These are phyloP conservation scores for Ceratobasidium sp. DNA, from an alignment of 1,284 basidiomycete species.

Conservation along the genomic window DNA sequence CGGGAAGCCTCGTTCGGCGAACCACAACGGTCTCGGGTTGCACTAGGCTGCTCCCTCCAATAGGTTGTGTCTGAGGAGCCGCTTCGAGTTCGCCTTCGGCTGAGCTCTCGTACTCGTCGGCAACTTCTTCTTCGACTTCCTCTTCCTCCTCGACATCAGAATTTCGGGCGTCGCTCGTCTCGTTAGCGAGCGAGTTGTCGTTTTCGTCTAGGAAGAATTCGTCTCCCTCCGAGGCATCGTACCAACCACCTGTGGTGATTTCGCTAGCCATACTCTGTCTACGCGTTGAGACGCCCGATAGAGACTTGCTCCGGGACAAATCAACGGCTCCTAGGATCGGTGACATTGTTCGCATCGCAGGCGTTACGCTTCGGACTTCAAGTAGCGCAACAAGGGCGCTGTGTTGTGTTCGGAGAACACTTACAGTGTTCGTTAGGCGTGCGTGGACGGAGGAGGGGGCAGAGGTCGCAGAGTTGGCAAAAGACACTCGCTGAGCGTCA, in stretches of 20 bases:
- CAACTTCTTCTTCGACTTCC: constrained; percentile 51
- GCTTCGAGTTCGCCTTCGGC: constrained; percentile 52
- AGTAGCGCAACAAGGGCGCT: constrained; percentile 36
- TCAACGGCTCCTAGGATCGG: constrained; percentile 40
- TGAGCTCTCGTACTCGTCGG: constrained; percentile 48
- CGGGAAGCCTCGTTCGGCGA: constrained; percentile 74
- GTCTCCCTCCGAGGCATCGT: constrained; percentile 48
- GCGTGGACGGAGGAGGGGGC: constrained; percentile 24
- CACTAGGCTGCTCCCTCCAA: constrained; percentile 52
- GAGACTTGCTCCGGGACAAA: constrained; percentile 16
- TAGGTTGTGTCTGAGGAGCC: constrained; percentile 48
- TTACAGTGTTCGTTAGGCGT: constrained; percentile 35
- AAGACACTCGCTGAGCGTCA: constrained; percentile 9
- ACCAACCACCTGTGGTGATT: constrained; percentile 46
- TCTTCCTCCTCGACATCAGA: constrained; percentile 52
- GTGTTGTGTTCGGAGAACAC: constrained; percentile 46
- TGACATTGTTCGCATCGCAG: constrained; percentile 20
- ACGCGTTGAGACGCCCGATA: constrained; percentile 19
- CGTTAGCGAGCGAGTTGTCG: constrained; percentile 17
- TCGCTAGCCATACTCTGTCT: constrained; percentile 47
- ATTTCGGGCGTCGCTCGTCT: neutral
- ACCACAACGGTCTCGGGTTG: constrained; percentile 53
- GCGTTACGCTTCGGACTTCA: constrained; percentile 19
- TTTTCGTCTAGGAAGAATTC: constrained; percentile 48
- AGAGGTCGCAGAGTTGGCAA: constrained; percentile 32